Base-by-base conservation (phyloP, 805 yeast species). In the Jamesozyma gamospora region DNA sequence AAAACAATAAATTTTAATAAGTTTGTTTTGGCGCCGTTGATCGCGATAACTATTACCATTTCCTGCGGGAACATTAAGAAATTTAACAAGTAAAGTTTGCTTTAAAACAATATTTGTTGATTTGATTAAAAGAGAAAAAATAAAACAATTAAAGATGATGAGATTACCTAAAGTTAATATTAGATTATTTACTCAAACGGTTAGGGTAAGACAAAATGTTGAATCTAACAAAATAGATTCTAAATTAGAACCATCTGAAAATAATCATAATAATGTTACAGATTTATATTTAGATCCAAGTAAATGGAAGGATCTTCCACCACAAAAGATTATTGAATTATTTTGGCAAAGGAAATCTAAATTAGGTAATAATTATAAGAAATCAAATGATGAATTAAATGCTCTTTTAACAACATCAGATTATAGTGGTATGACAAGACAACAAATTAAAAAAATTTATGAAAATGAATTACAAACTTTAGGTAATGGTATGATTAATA, bases 281-380 rank as follows among this genome's bases (percentile, higher is more conserved):
- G 34, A 31, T 4, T 58, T 77, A 21, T 73, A 72, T 49, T 63
- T 76, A 44, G 71, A 72, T 40, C 94, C 94, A 3, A 74, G 74
- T 41, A 69, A 72, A 39, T 82, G 94, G 94, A 65, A 67, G 37
- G 82, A 79, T 0, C 66, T 80, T 42, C 79, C 84, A 12, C 72
- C 82, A 13, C 75, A 76, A 41, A 67, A 71, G 45, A 74, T 82
- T 35, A 67, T 80, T 44, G 72, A 72, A 43, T 65, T 82, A 44
- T 82, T 75, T 55, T 66, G 73, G 46, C 66, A 74, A 50, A 70
- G 90, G 58, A 72, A 72, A 43, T 65, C 67, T 13, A 63, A 63
- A n/a, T 49, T 75, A 16, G 83, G 81, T 8, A 65, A 70, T 10
- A 54, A 65, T 28, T 76, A 75, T 59, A 64, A 62, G 39, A 70